Base-by-base conservation (phyloP, 2,329 filamentous ascomycete genomes). In the Xylariaceae sp. region DNA sequence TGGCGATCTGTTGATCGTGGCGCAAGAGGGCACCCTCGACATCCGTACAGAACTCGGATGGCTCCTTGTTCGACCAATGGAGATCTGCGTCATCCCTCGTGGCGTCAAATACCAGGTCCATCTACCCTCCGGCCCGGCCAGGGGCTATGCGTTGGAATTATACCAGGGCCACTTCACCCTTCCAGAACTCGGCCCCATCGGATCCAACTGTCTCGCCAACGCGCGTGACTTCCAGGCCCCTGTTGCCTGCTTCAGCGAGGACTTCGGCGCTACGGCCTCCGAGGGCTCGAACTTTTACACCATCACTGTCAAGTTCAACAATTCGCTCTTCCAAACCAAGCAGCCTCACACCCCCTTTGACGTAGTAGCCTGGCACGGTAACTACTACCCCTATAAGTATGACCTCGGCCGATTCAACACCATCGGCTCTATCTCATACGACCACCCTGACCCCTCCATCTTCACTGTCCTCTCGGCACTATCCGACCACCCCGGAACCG, bases 361-460 rank as follows among this genome's bases (percentile, higher is more conserved):
- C 65, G 79, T 88, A 2, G 86, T 88, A 10, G 85, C 84, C n/a
- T 88, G 86, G 85, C 86, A 88, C 66, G 86, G 86, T 15, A 85
- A 82, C 61, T 89, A 88, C 71, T 85, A 85, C 62, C 86, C 86
- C 0, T 88, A 85, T 75, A 89, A 88, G 71, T 89, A 89, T 70
- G 86, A 88, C 65, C 77, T 89, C 0, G 85, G 84, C 47, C 82
- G 85, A 30, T 89, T 88, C 74, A 86, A 84, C 69, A 83, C 82
- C 48, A 84, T 89, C 47, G 86, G 86, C 3, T 83, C 79, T 15
- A 84, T 87, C 62, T 87, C 84, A 6, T 87, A 81, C 66, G 86
- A 88, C 66, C 86, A 89, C 66, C 85, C 85, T 0, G 86, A 88
- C 64, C 86, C 86, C 0, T 84, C 80, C 18, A 88, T 89, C 67